Conservation (phyloP, 495 filamentous ascomycete species). For the Penicillium steckii region DNA sequence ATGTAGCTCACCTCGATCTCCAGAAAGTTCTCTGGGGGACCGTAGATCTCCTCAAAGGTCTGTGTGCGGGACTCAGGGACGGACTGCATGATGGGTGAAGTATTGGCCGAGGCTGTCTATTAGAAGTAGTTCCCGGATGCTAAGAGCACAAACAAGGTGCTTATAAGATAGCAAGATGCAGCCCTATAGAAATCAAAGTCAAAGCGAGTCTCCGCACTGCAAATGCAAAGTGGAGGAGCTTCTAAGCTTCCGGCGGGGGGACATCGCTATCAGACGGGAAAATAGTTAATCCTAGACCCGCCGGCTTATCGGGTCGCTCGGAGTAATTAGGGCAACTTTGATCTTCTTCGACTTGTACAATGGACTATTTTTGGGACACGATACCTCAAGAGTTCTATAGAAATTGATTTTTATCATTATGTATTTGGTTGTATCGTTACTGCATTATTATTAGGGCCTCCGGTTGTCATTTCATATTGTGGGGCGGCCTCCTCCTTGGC, state of each 20-base stretch:
- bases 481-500: background rate
- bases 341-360: too few relatives aligned
- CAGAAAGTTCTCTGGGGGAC: slow-evolving; percentile 96
- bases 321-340: background rate
- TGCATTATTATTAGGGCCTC: too few relatives aligned
- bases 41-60: slow-evolving; percentile 98
- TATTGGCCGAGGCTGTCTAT: background rate
- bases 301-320: slow-evolving; percentile 1
- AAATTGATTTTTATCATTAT: too few relatives aligned
- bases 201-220: slow-evolving; percentile 8
- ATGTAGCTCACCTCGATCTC: slow-evolving; percentile 82
- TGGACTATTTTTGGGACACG: background rate
- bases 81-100: slow-evolving; percentile 62
- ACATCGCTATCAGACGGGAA: background rate
- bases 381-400: too few relatives aligned
- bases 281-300: slow-evolving; percentile 7
- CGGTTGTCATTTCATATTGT: background rate
- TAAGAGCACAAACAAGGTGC: background rate
- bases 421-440: too few relatives aligned
- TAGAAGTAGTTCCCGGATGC: background rate
- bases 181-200: background rate
- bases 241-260: slow-evolving; percentile 2
- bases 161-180: background rate
- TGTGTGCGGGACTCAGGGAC: slow-evolving; percentile 85
- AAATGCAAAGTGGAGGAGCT: slow-evolving; percentile 9